Evolutionary conservation across 805 yeast species (phyloP), one percentile per base, ranked within the genome.

Genomic region (Candida oleophila): DNA sequence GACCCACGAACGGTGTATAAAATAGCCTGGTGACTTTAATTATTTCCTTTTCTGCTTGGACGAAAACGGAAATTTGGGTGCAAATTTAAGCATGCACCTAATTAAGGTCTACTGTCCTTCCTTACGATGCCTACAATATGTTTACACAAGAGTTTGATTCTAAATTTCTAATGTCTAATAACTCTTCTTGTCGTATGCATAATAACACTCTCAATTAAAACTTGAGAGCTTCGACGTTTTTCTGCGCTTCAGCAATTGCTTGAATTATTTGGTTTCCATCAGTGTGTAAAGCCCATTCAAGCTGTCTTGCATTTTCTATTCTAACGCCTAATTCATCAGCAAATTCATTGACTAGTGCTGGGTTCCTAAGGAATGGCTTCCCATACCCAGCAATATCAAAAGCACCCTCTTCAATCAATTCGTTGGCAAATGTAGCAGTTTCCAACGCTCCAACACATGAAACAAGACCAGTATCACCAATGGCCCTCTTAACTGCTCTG

Each of bases 351-450:
- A 68, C 78, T 34, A 77, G 65, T n/a, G 74, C 77, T 3, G 85
- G 83, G 50, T 76, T 68, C 49, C 64, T 69, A 49, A 81, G 59
- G 51, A 77, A 78, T 2, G 59, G 66, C 15, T 68, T 55, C 0
- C 81, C 87, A 38, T 71, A 68, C 9, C 78, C 55, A 7, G 74
- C 70, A 21, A 79, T 47, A 58, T 82, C 87, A 42, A 75, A 68
- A n/a, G 51, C 51, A 2, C 74, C 76, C 14, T 68, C 56, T 44
- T 73, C 75, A 0, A 81, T 11, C 12, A 72, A 61, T 8, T 65
- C 55, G 42, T 72, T 71, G 3, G 80, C 77, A 2, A 58, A 53
- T 20, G 56, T 51, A 1, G 71, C 54, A 34, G 53, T 55, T 28
- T 53, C 49, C 21, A 81, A 61, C 5, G 65, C 64, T 14, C 83